Evolutionary conservation across 345 rosid species (phyloP).

Genomic region (Melaleuca quinquenervia): DNA sequence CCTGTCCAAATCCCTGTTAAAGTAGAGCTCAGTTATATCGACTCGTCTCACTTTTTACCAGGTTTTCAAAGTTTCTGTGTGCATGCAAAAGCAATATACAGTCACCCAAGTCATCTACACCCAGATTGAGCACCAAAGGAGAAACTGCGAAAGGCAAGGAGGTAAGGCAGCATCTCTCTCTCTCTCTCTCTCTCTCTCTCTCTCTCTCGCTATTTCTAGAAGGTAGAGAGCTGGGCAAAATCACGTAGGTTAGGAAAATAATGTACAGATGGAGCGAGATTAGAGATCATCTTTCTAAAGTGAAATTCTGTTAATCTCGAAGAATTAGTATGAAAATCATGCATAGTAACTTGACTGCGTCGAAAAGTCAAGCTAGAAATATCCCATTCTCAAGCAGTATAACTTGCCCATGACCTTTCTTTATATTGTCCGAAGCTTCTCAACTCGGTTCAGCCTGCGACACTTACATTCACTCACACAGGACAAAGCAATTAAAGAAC

Average conservation of each 20-base stretch:
- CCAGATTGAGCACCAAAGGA: constrained; percentile 65
- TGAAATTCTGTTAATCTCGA: neutral
- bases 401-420: neutral
- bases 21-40: constrained; percentile 3
- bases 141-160: constrained; percentile 74
- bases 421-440: neutral
- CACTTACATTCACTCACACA: neutral
- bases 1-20: neutral
- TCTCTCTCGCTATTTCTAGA: constrained; percentile 20
- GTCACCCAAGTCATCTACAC: constrained; percentile 52
- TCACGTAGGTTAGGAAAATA: neutral
- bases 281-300: neutral
- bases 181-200: neutral
- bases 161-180: constrained; percentile 28
- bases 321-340: neutral
- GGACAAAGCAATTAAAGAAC: constrained; percentile 2
- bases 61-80: constrained; percentile 44
- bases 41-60: constrained; percentile 15
- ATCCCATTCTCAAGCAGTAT: neutral
- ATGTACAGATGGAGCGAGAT: neutral
- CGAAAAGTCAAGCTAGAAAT: neutral
- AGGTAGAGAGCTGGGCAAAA: constrained; percentile 77
- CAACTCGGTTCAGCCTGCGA: neutral
- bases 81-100: constrained; percentile 48
- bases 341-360: neutral